These are phyloP conservation scores for Carex sylvatica DNA, from an alignment of 202 grass and related monocot species.

Conservation along the genomic window DNA sequence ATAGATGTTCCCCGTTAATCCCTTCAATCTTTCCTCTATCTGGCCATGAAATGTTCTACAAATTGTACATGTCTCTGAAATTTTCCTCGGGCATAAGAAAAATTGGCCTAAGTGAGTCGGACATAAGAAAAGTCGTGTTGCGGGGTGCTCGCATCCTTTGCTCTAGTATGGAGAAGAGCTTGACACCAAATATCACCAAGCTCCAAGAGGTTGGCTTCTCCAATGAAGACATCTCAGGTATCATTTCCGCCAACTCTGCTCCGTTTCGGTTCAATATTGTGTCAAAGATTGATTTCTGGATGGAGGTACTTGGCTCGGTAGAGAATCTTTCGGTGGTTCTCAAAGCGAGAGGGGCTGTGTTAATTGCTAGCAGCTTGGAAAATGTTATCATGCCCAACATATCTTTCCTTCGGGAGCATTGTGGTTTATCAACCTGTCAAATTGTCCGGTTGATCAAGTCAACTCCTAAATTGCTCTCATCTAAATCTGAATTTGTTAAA, in stretches of 20 bases:
- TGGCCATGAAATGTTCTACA: too few species aligned
- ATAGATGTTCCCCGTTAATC: too few species aligned
- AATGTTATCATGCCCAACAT: conserved; percentile 34
- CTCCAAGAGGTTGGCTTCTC: conserved; percentile 33
- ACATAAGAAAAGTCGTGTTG: conserved; percentile 18
- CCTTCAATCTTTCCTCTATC: too few species aligned
- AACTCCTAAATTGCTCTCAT: conserved; percentile 5
- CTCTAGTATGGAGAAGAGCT: conserved; percentile 26
- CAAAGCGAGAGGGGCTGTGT: background rate
- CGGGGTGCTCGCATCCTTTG: conserved; percentile 21
- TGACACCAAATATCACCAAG: conserved; percentile 12
- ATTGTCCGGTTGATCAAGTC: background rate
- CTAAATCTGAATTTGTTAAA: conserved; percentile 6
- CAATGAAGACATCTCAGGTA: background rate
- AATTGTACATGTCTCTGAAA: too few species aligned
- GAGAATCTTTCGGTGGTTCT: conserved; percentile 4
- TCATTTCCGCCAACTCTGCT: background rate
- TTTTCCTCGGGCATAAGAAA: too few species aligned
- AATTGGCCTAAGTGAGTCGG: conserved; percentile 9
- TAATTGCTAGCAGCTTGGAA: conserved; percentile 23
- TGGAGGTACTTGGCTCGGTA: conserved; percentile 31
- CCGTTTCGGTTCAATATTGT: background rate
- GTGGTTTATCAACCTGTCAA: background rate
- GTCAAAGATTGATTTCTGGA: conserved; percentile 31
- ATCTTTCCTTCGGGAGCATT: background rate